Evolutionary conservation across 2,329 filamentous ascomycete species (phyloP).

Genomic region (Apiospora saccharicola): DNA sequence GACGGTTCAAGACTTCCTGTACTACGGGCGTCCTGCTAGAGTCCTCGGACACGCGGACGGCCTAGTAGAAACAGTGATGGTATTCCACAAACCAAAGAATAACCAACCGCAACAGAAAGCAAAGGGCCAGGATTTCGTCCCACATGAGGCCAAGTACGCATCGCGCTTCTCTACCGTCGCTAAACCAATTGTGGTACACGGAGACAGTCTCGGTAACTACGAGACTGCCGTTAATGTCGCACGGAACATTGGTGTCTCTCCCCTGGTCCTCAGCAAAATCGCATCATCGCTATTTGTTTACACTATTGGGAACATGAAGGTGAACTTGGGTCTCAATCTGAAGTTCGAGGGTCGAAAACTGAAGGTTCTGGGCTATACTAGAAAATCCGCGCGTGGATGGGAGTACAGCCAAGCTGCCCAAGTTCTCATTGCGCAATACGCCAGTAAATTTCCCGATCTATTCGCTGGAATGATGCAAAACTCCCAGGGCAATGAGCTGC

Average conservation of each 20-base stretch:
- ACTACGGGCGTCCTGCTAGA: constrained; percentile 86
- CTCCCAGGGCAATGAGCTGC: constrained; percentile 83
- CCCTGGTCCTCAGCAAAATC: constrained; percentile 91
- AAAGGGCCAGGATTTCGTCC: constrained; percentile 18
- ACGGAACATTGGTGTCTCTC: constrained; percentile 80
- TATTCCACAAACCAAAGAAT: constrained; percentile 19
- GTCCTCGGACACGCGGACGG: constrained; percentile 72
- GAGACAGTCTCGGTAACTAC: constrained; percentile 78
- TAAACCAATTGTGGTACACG: constrained; percentile 72
- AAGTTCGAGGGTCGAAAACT: constrained; percentile 97
- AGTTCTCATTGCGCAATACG: constrained; percentile 83
- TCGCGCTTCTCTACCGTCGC: constrained; percentile 82
- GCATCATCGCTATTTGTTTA: constrained; percentile 92
- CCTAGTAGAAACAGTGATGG: constrained; percentile 10
- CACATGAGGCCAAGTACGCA: constrained; percentile 22
- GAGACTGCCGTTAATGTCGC: constrained; percentile 90
- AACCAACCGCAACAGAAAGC: not conserved
- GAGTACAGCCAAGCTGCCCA: constrained; percentile 91
- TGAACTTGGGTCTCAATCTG: constrained; percentile 93
- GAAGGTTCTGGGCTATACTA: constrained; percentile 95
- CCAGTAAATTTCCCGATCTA: constrained; percentile 94
- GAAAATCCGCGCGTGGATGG: constrained; percentile 87
- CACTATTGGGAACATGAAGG: constrained; percentile 76
- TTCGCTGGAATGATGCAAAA: constrained; percentile 88
- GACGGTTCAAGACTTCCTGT: constrained; percentile 61